Evolutionary conservation across 1,139 yeast species (phyloP), one percentile per base, ranked within the genome.

Genomic region (Eremothecium gossypii): DNA sequence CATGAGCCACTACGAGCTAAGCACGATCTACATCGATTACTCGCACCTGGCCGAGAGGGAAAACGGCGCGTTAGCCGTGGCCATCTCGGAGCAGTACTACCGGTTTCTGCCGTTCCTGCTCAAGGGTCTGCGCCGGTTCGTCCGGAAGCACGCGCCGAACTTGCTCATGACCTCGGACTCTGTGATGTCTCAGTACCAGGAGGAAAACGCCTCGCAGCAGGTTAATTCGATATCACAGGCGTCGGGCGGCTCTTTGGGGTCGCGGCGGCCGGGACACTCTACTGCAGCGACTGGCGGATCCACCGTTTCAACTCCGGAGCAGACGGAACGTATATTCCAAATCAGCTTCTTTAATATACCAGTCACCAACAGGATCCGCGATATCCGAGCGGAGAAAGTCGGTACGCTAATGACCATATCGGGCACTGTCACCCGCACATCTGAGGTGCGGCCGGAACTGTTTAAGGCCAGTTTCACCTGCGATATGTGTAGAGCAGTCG

Each of bases 361-460:
- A 1, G 69, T 86, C 1, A 74, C 83, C 13, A 78, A 84, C 58
- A 75, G 96, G 61, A 83, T 91, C 52, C 77, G 99, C 57, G 98
- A 91, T 56, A 73, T 91, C 45, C 75, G 93, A 54, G 84, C 96
- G 1, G 94, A 85, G 53, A 82, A 82, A 52, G 83, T 91, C 47
- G 99, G 98, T 12, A 72, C 84, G 7, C 71, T 91, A 48, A 73
- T 86, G 69, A 72, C 94, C 9, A 83, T 91, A 30, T 80, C 93
- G 31, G 99, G 98, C 40, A 93, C 99, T 0, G 96, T 93, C 2
- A 91, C 98, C 1, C 74, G 98, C 62, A 87, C 98, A 1, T 83
- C 95, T 27, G 98, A 93, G 66, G 97, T 93, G 11, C 77, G 98
- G 47, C 99, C 99, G 0, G 99, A 93, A 62, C 71, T 91, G 46